Base-by-base conservation (phyloP, 257 asterid genomes). In the Echites panduratus region DNA sequence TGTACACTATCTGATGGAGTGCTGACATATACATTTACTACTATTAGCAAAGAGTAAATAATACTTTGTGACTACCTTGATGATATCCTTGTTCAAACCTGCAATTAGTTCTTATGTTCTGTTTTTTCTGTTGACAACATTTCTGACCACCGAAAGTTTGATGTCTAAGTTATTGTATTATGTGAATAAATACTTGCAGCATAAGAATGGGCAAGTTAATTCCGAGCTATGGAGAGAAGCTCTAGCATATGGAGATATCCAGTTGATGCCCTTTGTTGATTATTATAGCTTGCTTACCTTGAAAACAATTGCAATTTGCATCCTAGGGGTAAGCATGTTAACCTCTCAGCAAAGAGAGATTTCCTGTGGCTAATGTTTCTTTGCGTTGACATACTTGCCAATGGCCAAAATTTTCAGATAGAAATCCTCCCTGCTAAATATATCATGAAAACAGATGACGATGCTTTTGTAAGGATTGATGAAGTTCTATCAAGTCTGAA, bases 381-480 rank as follows among this genome's bases (percentile, higher is more conserved):
- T 38, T 38, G 69, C 6, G 29, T 64, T 64, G 24, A 35, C 69
- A 38, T 65, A n/a, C 40, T 68, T 41, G 35, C n/a, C 58, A 47
- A 57, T 79, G 58, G 45, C 20, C 64, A 74, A 57, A 70, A 7
- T 76, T 66, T 66, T 58, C 93, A 94, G 97, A 89, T 87, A 0
- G 84, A 87, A 77, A 76, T 89, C 70, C 80, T 89, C 13, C 80
- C 93, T 56, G 99, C 99, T 10, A 89, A 85, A 76, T 91, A 82
- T 75, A 84, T 94, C 14, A 89, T 94, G 99, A 94, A 94, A 82
- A 89, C 91, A 69, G 99, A 94, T 0, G 99, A 94, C n/a, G 97
- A 94, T 75, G 97, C 99, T 57, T 91, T 94, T 81, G 95, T 94
- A 57, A 88, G 99, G 87, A 85, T 94, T n/a, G 93, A 89, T 83